These are phyloP conservation scores for Debaryomyces singareniensis DNA, from an alignment of 1,139 yeast genomes.

Conservation along the genomic window DNA sequence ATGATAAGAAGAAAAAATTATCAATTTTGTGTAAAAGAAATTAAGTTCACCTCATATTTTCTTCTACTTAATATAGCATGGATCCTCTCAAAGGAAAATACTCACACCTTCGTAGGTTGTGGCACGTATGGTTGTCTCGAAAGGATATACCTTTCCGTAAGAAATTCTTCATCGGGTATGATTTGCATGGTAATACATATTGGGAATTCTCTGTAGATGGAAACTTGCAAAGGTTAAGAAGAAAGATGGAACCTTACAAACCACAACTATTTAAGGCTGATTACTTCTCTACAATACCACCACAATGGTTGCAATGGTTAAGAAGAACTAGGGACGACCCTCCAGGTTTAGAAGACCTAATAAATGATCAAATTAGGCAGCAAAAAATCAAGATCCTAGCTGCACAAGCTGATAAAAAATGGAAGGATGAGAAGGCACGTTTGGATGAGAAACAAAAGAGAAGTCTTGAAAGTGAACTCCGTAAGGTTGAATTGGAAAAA, in stretches of 20 bases:
- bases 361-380: slow-evolving; percentile 53
- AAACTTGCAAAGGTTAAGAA: slow-evolving; percentile 36
- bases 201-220: slow-evolving; percentile 70
- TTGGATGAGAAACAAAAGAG: slow-evolving; percentile 27
- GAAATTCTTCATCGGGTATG: slow-evolving; percentile 61
- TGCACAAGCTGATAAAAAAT: slow-evolving; percentile 52
- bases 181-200: slow-evolving; percentile 73
- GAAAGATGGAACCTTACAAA: slow-evolving; percentile 44
- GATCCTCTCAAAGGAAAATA: slow-evolving; percentile 33
- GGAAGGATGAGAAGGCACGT: slow-evolving; percentile 39
- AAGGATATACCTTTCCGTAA: slow-evolving; percentile 61
- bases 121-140: slow-evolving; percentile 55
- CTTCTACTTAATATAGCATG: slow-evolving; percentile 12
- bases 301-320: slow-evolving; percentile 83
- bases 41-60: neutral
- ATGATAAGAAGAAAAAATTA: neutral
- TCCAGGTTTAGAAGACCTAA: slow-evolving; percentile 59
- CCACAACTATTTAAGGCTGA: slow-evolving; percentile 40
- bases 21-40: slow-evolving; percentile 1
- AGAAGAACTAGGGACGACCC: slow-evolving; percentile 53
- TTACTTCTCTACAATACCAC: slow-evolving; percentile 46
- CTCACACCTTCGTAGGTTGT: slow-evolving; percentile 37
- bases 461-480: slow-evolving; percentile 30
- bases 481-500: slow-evolving; percentile 19
- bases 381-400: slow-evolving; percentile 51